Evolutionary conservation across 257 asterid genomes (phyloP), one percentile per base, ranked within the genome.

Genomic region (Lithospermum erythrorhizon): DNA sequence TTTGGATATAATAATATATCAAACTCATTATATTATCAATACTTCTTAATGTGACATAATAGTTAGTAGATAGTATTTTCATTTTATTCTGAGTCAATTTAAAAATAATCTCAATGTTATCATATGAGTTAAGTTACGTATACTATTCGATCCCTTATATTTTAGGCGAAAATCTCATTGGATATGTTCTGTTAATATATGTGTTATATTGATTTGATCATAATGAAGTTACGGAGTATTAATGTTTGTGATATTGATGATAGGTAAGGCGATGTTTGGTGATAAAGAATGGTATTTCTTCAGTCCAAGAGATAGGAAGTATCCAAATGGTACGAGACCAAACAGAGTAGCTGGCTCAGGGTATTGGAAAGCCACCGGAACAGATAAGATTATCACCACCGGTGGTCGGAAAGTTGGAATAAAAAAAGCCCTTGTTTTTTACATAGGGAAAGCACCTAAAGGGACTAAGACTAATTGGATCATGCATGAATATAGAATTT

Each of bases 361-460:
- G 0, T 89, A 89, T 47, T 89, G 97, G 97, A 89, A 89, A 77
- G 97, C 97, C 32, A 89, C 97, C 2, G 97, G 94, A 23, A 87
- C 94, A 0, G 96, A 87, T 24, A 87, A 87, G 68, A 30, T 81
- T 0, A 85, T 87, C 49, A 76, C 75, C 0, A 74, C 83, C 0
- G 77, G 82, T 21, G 95, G 97, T 1, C 68, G 94, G 21, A 87
- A 78, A 71, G 95, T 89, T 55, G 97, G 97, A 10, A 87, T 89
- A 0, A 89, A 89, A 49, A 89, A 56, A 56, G 37, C 69, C 14
- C 69, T 65, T 56, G 69, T 65, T 35, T 65, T 65, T n/a, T 65
- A 65, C 49, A 5, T 55, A 16, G 69, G 69, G 9, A 65, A 65
- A 24, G 69, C 69, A 6, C 69, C 69, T 21, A 65, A 65, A 56